Base-by-base conservation (phyloP, 2,329 filamentous ascomycete species). In the Fusarium sp. region DNA sequence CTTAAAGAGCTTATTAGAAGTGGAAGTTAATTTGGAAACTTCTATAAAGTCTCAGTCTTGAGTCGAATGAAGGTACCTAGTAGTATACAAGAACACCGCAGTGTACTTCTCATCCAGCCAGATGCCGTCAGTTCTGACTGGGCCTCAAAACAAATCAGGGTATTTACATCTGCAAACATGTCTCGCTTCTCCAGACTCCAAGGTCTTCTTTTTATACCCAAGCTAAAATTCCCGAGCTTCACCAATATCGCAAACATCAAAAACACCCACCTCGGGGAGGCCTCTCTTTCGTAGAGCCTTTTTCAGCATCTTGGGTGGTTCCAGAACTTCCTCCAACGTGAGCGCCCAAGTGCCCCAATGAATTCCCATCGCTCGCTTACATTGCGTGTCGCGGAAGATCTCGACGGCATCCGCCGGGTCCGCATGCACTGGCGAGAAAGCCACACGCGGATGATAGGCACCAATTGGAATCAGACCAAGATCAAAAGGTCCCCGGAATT, bases 301-400 rank as follows among this genome's bases (percentile, higher is more conserved):
- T 80, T 86, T 91, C 68, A 98, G 83, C 79, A 93, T 82, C 80
- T 81, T 83, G 3, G 94, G 94, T 49, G 95, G 95, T 83, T 97
- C 94, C 62, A 95, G 80, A 3, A 97, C 92, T 65, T 95, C 92
- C 81, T 98, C 95, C 67, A 90, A 86, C 0, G 95, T 97, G 74
- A 97, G 82, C 1, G 93, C 91, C 94, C 95, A 98, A 0, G 93
- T 91, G 5, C 94, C 95, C 94, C 95, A 98, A 79, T 98, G 95
- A 75, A 98, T 97, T 4, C 90, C 95, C 83, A 98, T 86, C 27
- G 94, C 95, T 22, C 84, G 85, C 76, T 88, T 86, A 84, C 95
- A 98, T 74, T 87, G 88, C 2, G 94, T 97, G 76, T 98, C 95
- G 11, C 86, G 81, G 81, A 97, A 97, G 75, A 98, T 97, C 76